A percentile compares a stretch with the other conserved stretches of the same genome.
phyloP scores from a whole-genome alignment of 345 rosid species.

The Sapria himalayana region DNA sequence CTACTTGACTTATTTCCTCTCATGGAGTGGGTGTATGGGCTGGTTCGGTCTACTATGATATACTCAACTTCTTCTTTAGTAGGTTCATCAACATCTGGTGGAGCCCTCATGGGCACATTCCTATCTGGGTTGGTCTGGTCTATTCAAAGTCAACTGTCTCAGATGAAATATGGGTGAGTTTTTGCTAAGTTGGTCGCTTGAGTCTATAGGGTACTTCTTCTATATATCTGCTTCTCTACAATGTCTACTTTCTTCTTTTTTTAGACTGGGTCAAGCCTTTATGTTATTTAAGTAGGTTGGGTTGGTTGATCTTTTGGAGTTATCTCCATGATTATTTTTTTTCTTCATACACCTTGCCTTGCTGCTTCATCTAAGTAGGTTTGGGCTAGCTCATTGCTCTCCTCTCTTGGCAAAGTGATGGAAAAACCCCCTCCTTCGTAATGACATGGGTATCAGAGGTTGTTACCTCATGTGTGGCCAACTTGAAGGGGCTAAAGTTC shows the following conservation, averaged over 20 bases:
- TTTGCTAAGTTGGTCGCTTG: background rate
- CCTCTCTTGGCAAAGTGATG: constrained; percentile 1
- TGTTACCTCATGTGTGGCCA: constrained; percentile 1
- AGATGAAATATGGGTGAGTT: background rate
- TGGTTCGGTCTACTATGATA: too few relatives aligned
- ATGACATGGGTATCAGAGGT: background rate
- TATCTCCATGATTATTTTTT: too few relatives aligned
- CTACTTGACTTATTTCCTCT: constrained; percentile 9
- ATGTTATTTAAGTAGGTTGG: background rate
- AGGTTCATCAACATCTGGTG: too few relatives aligned
- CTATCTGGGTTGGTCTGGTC: background rate
- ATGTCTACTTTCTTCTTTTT: background rate
- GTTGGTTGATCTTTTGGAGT: too few relatives aligned
- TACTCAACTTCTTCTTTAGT: too few relatives aligned
- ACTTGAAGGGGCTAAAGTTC: background rate
- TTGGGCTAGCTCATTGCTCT: background rate
- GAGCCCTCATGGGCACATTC: too few relatives aligned
- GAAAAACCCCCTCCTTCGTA: background rate
- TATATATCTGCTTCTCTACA: constrained; percentile 4
- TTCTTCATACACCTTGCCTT: too few relatives aligned
- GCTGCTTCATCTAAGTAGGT: constrained; percentile 1
- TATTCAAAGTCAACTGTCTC: background rate
- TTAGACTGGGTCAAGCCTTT: background rate
- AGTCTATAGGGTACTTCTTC: constrained; percentile 1
- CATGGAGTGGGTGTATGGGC: too few relatives aligned